These are phyloP conservation scores for Saksenaea vasiformis DNA, from an alignment of 371 early-diverging fungal genomes.

Conservation along the genomic window DNA sequence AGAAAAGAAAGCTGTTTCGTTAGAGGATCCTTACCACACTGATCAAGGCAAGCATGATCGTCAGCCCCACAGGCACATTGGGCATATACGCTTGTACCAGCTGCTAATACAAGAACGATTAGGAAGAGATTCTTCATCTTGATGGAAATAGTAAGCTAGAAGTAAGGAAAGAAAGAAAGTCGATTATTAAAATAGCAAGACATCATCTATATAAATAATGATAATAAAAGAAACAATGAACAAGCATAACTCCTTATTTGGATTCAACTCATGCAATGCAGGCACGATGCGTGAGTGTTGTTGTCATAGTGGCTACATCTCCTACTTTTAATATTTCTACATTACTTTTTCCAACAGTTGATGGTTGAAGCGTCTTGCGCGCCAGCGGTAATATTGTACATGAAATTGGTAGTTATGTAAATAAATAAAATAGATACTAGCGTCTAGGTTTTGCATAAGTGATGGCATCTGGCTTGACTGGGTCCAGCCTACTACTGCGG, in stretches of 20 bases:
- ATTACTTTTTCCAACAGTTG: too few species aligned
- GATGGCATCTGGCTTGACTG: neutral
- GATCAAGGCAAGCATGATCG: constrained; percentile 23
- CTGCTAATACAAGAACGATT: neutral
- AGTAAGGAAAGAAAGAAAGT: neutral
- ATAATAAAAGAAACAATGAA: neutral
- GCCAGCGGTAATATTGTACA: too few species aligned
- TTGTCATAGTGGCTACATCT: neutral
- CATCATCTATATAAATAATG: neutral
- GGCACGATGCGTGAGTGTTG: neutral
- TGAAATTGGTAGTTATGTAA: too few species aligned
- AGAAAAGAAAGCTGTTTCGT: neutral
- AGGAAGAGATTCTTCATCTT: neutral
- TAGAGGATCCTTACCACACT: constrained; percentile 29
- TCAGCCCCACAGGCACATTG: constrained; percentile 27
- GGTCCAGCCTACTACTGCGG: neutral
- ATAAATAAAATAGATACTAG: neutral
- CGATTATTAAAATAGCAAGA: neutral
- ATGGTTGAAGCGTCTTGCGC: too few species aligned
- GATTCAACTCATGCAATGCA: neutral
- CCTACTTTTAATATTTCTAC: neutral
- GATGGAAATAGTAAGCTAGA: neutral
- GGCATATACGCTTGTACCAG: constrained; percentile 3
- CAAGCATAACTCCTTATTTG: neutral
- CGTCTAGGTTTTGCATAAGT: neutral